Conservation (phyloP, 352 stramenopile genomes). For the Phytophthora pinifolia region DNA sequence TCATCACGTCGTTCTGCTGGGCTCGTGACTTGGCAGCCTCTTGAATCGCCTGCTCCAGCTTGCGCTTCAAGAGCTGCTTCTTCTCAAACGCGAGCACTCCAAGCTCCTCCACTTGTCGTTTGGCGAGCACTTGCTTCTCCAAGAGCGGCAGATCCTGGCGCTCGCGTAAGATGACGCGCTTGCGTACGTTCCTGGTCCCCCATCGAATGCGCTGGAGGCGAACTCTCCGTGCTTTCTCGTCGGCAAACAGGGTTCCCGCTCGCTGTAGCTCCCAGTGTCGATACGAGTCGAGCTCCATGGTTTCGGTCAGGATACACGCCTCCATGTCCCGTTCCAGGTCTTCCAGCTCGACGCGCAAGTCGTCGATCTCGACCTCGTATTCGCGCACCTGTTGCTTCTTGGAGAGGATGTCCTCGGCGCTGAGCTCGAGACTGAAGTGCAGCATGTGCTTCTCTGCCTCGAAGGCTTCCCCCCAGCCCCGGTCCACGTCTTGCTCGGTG, state of each 20-base stretch:
- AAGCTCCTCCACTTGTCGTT: constrained; percentile 50
- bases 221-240: constrained; percentile 39
- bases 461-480: constrained; percentile 80
- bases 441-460: constrained; percentile 75
- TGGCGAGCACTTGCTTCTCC: constrained; percentile 38
- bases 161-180: constrained; percentile 46
- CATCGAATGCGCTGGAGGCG: constrained; percentile 64
- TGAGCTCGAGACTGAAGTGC: constrained; percentile 69
- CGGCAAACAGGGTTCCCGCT: constrained; percentile 41
- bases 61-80: constrained; percentile 50
- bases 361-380: constrained; percentile 74
- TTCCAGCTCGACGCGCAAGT: constrained; percentile 70
- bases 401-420: constrained; percentile 71
- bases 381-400: constrained; percentile 61
- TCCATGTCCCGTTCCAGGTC: constrained; percentile 81
- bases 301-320: constrained; percentile 65
- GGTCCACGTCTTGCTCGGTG: constrained; percentile 70
- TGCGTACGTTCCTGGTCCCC: constrained; percentile 58
- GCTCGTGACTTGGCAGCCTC: constrained; percentile 38
- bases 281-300: constrained; percentile 60
- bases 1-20: constrained; percentile 41
- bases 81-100: constrained; percentile 57
- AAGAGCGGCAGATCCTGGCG: constrained; percentile 40
- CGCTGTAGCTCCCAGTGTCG: constrained; percentile 56
- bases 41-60: constrained; percentile 48